Percentiles rank a stretch among this genome's conserved stretches.
Evolutionary conservation across 768 basidiomycete genomes (phyloP).

Genomic region (Clitopilus hobsonii): DNA sequence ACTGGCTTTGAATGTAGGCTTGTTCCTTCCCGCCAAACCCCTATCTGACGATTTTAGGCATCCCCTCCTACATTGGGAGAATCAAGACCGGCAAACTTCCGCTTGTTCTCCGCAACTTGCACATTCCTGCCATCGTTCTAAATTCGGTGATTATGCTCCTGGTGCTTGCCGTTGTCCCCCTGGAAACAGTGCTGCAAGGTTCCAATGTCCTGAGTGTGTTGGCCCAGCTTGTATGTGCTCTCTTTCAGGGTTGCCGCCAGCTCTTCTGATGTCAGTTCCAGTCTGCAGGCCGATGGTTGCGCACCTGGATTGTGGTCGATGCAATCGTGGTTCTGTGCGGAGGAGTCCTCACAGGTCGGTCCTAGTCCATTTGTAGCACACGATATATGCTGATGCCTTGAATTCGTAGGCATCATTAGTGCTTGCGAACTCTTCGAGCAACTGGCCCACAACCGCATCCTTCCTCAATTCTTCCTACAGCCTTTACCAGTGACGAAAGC

Average conservation of each 20-base stretch:
- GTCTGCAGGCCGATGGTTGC: conserved; percentile 59
- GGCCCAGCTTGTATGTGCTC: conserved; percentile 42
- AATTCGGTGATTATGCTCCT: conserved; percentile 55
- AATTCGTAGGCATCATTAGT: conserved; percentile 42
- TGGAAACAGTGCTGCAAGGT: conserved; percentile 40
- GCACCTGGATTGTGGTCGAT: conserved; percentile 59
- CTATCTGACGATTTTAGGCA: conserved; percentile 28
- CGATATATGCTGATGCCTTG: not conserved
- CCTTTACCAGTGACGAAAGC: conserved; percentile 45
- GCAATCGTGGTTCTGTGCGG: conserved; percentile 70
- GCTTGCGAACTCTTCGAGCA: conserved; percentile 57
- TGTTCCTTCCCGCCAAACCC: not conserved
- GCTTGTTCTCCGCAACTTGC: conserved; percentile 59
- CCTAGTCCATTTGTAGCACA: not conserved
- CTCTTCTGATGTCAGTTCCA: conserved; percentile 14
- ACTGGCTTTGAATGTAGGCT: conserved; percentile 66
- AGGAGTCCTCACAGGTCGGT: conserved; percentile 61
- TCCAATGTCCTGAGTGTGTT: conserved; percentile 64
- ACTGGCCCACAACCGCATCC: conserved; percentile 52
- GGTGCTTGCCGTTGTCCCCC: conserved; percentile 55
- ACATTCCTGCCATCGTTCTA: conserved; percentile 52
- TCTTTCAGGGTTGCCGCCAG: not conserved
- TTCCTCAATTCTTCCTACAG: conserved; percentile 50
- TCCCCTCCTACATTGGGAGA: conserved; percentile 60
- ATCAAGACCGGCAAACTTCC: conserved; percentile 55